Evolutionary conservation across 1,284 basidiomycete genomes (phyloP).

Genomic region (Ceraceosorus bombacis): DNA sequence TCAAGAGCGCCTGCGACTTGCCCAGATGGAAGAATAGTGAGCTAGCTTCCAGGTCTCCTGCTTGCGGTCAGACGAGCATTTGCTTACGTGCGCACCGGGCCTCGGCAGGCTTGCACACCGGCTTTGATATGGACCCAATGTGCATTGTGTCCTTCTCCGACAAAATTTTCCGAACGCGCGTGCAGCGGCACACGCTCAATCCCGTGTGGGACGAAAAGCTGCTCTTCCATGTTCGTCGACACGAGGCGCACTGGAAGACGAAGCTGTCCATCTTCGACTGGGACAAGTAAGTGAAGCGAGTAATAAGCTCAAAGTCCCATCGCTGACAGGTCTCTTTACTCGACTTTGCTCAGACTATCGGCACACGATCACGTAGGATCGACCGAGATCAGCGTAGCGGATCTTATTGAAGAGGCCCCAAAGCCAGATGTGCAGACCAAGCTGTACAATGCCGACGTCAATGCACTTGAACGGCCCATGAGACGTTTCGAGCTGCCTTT

Average conservation of each 20-base stretch:
- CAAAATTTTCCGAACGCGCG: slow-evolving; percentile 86
- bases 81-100: no score
- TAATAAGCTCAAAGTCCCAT: no score
- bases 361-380: slow-evolving; percentile 43
- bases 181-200: slow-evolving; percentile 57
- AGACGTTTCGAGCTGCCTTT: slow-evolving; percentile 30
- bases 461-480: slow-evolving; percentile 19
- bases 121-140: slow-evolving; percentile 41
- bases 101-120: slow-evolving; percentile 50
- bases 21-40: slow-evolving; percentile 68
- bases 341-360: slow-evolving; percentile 17
- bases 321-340: no score
- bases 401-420: slow-evolving; percentile 32
- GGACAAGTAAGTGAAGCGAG: slow-evolving; percentile 19
- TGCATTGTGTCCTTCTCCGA: slow-evolving; percentile 63
- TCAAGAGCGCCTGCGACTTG: slow-evolving; percentile 67
- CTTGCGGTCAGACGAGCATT: no score
- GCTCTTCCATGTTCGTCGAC: slow-evolving; percentile 83
- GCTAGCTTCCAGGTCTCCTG: no score
- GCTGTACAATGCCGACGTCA: slow-evolving; percentile 23
- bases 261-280: slow-evolving; percentile 44
- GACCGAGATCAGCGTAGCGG: slow-evolving; percentile 21
- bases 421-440: slow-evolving; percentile 32
- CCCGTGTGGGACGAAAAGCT: slow-evolving; percentile 93
- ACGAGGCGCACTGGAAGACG: slow-evolving; percentile 59